Evolutionary conservation across 768 basidiomycete species (phyloP), one percentile per base, ranked within the genome.

Genomic region (Russula abietina): DNA sequence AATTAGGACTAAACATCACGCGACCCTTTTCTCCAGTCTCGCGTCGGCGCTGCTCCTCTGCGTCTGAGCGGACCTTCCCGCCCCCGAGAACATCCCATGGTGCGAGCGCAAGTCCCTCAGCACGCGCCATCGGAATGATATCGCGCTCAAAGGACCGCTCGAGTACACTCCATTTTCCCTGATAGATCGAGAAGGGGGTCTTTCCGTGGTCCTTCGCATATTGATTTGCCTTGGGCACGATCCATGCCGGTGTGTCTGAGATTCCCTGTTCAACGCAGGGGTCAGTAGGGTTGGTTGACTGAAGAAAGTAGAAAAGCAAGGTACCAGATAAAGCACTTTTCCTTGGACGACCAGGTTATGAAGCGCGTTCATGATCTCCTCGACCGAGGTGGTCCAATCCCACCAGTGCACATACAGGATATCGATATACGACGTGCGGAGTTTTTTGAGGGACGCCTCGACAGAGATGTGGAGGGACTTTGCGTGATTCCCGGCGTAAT

Each of bases 371-470:
- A 59, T 53, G 28, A 59, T 33, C 30, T 59, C 59, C 28, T 59
- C 59, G 3, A 59, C 73, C 12, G 74, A 75, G 5, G 79, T 79
- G 10, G 75, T 70, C 62, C 74, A 79, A 61, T 81, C 80, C 81
- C 78, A 78, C 75, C 76, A 81, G 66, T 84, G 83, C 6, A 83
- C 67, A 62, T 85, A 83, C 30, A 84, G 70, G 54, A 85, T 76
- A 66, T 85, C 83, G 67, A 85, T 53, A 33, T 81, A 87, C 22
- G 78, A 73, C 0, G 84, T 86, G 49, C 82, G 73, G 22, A 88
- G 75, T 62, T 83, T 85, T 64, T 74, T 74, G 57, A 81, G 71
- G 33, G 73, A 75, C 1, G 70, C 72, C n/a, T 73, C 71, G 7
- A 77, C 69, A 7, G 72, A 75, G 52, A 74, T 22, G 39, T 62